Conservation (phyloP, 139 green algal species). For the Ettlia oleoabundans region DNA sequence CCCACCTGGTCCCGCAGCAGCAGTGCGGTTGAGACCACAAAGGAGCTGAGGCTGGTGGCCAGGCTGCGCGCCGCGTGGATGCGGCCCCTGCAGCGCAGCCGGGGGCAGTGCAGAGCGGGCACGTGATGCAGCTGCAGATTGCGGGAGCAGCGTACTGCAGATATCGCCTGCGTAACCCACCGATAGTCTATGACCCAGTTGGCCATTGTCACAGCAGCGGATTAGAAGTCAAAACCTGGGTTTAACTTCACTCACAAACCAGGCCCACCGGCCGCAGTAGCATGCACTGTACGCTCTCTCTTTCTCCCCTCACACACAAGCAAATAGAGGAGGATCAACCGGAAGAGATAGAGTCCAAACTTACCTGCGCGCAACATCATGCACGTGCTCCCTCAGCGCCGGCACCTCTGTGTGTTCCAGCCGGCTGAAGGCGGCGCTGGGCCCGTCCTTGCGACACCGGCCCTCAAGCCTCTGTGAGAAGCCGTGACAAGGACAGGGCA, state of each 20-base stretch:
- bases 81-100: not conserved
- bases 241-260: too few relatives aligned
- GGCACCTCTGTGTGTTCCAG: constrained; percentile 28
- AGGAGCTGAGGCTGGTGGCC: constrained; percentile 9
- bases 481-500: too few relatives aligned
- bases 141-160: not conserved
- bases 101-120: not conserved
- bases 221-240: too few relatives aligned
- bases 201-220: too few relatives aligned
- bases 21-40: not conserved
- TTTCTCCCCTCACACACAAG: not conserved
- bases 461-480: constrained; percentile 4
- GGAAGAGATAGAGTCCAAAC: not conserved
- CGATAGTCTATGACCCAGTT: too few relatives aligned
- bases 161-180: too few relatives aligned
- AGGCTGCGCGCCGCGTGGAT: constrained; percentile 11
- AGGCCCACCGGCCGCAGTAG: too few relatives aligned
- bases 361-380: constrained; percentile 13
- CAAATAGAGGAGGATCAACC: not conserved
- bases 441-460: constrained; percentile 15
- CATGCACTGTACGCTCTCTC: too few relatives aligned
- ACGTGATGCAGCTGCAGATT: not conserved
- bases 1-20: constrained; percentile 21
- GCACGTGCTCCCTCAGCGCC: constrained; percentile 13
- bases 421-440: constrained; percentile 1